Base-by-base conservation (phyloP, 2,329 filamentous ascomycete genomes). In the Elsinoe batatas region DNA sequence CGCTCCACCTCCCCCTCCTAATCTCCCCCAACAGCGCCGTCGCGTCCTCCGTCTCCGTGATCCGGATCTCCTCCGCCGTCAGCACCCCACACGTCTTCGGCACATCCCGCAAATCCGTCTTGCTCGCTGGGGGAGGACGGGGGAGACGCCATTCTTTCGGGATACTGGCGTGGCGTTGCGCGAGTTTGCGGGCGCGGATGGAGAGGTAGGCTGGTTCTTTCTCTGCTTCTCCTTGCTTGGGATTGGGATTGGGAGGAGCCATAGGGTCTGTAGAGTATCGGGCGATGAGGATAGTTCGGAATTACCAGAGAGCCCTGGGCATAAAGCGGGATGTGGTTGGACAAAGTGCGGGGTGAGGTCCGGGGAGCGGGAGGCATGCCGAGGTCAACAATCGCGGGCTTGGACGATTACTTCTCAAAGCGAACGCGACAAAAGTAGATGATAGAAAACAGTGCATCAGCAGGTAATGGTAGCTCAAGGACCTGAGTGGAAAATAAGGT, bases 41-140 rank as follows among this genome's bases (percentile, higher is more conserved):
- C 7, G 74, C 74, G 64, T 80, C 75, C 59, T 76, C 77, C 0
- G 71, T 62, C 59, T 82, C 79, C 0, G 80, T 83, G 49, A 83
- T 80, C 0, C 69, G 64, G 17, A 82, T 63, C 58, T 84, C 79
- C 4, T 71, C 63, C 0, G 65, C n/a, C 1, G 65, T 74, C 20
- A 83, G 67, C 5, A 83, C 63, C 0, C 78, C 78, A 61, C 78
- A 78, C 50, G 69, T 69, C n/a, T 72, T 69, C 2, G 79, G 79
- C 8, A 81, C 67, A 26, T 74, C 67, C 53, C 78, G 70, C 18
- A 79, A 71, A 53, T 72, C 68, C 30, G 57, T 58, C n/a, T 51
- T 66, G 53, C 56, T 60, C 61, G 56, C 61, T 66, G 49, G 64
- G 64, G 61, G 57, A 12, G 2, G 62, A n/a, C 42, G 63, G 20